phyloP scores from a whole-genome alignment of 441 rosid species.

The Gossypium schwendimanii region DNA sequence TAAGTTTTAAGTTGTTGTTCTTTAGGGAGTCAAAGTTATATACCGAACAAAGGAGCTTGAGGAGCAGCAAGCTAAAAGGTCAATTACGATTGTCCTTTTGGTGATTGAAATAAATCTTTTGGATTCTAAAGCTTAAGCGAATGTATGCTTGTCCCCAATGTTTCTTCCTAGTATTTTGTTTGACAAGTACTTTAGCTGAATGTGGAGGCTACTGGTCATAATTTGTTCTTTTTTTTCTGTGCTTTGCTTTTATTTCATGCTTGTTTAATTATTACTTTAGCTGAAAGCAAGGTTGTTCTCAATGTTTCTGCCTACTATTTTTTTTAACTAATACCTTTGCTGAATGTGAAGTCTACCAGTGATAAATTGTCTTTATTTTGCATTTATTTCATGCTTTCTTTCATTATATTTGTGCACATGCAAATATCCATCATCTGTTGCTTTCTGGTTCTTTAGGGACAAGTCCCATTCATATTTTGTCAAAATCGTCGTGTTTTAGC shows the following conservation, averaged over 20 bases:
- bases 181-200: neutral
- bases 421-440: neutral
- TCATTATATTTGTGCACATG: neutral
- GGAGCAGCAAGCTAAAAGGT: constrained; percentile 76
- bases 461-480: neutral
- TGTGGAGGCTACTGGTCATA: neutral
- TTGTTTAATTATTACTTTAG: neutral
- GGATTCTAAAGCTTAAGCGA: constrained; percentile 11
- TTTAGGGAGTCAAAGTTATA: constrained; percentile 64
- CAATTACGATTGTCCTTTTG: constrained; percentile 11
- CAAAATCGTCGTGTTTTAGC: neutral
- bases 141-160: neutral
- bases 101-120: neutral
- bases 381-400: neutral
- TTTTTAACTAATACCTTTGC: neutral
- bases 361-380: neutral
- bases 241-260: neutral
- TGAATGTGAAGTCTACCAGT: neutral
- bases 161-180: constrained; percentile 1
- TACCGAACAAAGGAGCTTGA: constrained; percentile 66
- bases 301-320: neutral
- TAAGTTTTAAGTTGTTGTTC: constrained; percentile 9
- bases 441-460: neutral
- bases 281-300: neutral
- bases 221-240: neutral